phyloP scores from a whole-genome alignment of 805 yeast genomes.

The Sugiyamaella floridensis region DNA sequence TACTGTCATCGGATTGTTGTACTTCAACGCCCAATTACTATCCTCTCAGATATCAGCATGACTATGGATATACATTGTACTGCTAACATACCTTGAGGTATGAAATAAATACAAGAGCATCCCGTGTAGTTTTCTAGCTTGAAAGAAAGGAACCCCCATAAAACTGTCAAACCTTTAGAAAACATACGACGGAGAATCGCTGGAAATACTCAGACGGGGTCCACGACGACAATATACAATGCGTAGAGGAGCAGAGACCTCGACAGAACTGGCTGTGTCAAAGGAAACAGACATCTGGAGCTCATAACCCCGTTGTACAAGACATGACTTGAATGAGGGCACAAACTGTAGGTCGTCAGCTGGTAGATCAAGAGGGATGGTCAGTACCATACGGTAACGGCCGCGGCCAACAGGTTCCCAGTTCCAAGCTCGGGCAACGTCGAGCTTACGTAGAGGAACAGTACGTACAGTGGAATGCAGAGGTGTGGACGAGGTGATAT shows the following conservation, averaged over 20 bases:
- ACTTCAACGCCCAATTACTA: too few species aligned
- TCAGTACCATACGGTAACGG: background rate
- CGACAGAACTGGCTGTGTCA: background rate
- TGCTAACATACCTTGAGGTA: too few species aligned
- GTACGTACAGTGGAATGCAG: background rate
- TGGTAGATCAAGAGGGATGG: constrained; percentile 1
- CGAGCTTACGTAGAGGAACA: background rate
- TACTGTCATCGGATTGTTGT: too few species aligned
- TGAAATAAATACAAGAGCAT: too few species aligned
- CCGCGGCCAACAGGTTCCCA: background rate
- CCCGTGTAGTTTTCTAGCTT: too few species aligned
- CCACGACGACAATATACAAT: background rate
- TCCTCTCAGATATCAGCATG: too few species aligned
- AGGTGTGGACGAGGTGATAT: background rate
- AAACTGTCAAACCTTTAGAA: background rate
- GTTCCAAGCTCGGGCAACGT: background rate
- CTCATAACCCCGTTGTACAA: constrained; percentile 8
- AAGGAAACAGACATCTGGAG: constrained; percentile 2
- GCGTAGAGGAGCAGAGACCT: background rate
- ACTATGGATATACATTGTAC: too few species aligned
- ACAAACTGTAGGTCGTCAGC: constrained; percentile 1
- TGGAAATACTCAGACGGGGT: background rate
- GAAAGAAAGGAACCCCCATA: too few species aligned
- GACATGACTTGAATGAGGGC: constrained; percentile 11
- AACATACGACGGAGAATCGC: background rate